Conservation (phyloP, 139 green algal genomes). For the Chloropicon primus region DNA sequence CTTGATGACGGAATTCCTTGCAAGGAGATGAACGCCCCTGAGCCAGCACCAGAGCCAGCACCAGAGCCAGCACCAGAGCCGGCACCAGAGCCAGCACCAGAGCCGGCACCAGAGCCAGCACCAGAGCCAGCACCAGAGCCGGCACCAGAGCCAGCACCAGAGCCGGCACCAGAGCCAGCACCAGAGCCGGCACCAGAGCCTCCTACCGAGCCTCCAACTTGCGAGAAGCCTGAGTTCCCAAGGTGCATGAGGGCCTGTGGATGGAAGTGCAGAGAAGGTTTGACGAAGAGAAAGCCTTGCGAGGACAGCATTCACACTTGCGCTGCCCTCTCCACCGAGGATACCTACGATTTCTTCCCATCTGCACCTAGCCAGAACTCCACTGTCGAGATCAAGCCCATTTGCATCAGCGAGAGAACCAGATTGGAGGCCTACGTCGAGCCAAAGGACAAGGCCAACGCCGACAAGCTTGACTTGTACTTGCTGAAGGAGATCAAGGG, state of each 20-base stretch:
- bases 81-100: not conserved
- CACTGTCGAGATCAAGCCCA: not conserved
- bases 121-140: not conserved
- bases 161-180: not conserved
- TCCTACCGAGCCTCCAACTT: not conserved
- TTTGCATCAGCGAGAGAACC: not conserved
- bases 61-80: not conserved
- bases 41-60: not conserved
- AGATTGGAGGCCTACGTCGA: not conserved
- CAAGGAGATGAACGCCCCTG: not conserved
- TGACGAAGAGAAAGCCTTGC: not conserved
- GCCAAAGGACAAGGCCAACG: not conserved
- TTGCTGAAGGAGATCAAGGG: not conserved
- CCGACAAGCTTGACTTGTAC: not conserved
- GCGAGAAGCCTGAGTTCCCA: not conserved
- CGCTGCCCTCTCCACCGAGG: not conserved
- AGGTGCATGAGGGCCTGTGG: not conserved
- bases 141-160: not conserved
- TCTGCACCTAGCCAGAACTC: not conserved
- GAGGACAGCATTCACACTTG: not conserved
- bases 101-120: not conserved
- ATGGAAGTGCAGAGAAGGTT: not conserved
- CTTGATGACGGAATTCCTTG: not conserved
- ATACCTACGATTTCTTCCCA: not conserved
- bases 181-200: not conserved